phyloP scores from a whole-genome alignment of 768 basidiomycete species.

The Clitopilus hobsonii region DNA sequence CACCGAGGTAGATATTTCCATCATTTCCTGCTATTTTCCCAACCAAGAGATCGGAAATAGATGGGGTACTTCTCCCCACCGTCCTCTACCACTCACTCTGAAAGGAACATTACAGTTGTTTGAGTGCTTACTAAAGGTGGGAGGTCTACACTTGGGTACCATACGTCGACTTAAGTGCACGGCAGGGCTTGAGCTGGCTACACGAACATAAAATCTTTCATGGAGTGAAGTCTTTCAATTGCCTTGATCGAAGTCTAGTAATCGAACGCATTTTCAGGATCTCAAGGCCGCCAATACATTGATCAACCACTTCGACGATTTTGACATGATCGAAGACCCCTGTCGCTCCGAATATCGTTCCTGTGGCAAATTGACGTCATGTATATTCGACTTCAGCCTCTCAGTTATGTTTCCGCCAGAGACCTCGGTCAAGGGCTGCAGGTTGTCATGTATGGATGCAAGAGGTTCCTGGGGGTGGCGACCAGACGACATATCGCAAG shows the following conservation, averaged over 20 bases:
- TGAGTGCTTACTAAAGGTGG: too few relatives aligned
- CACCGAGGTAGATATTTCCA: too few relatives aligned
- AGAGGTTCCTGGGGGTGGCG: background rate
- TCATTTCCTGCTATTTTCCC: too few relatives aligned
- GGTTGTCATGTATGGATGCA: constrained; percentile 6
- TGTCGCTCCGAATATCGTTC: constrained; percentile 4
- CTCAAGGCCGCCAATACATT: constrained; percentile 13
- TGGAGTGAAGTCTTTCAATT: constrained; percentile 2
- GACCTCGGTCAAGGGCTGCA: constrained; percentile 6
- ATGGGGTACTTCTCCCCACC: too few relatives aligned
- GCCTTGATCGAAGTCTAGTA: background rate
- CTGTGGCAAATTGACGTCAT: constrained; percentile 12
- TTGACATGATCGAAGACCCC: background rate
- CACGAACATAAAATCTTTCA: constrained; percentile 19
- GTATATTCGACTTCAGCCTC: constrained; percentile 18
- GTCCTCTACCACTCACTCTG: too few relatives aligned
- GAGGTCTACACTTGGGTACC: too few relatives aligned
- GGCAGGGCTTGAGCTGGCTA: too few relatives aligned
- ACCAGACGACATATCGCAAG: constrained; percentile 14
- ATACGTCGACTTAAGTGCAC: too few relatives aligned
- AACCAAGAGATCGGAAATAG: too few relatives aligned
- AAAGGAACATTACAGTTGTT: too few relatives aligned
- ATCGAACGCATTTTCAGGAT: constrained; percentile 1
- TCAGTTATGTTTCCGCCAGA: constrained; percentile 13
- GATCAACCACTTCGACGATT: constrained; percentile 10